phyloP scores from a whole-genome alignment of 1,139 yeast genomes.

The Saccharomyces hybrid region DNA sequence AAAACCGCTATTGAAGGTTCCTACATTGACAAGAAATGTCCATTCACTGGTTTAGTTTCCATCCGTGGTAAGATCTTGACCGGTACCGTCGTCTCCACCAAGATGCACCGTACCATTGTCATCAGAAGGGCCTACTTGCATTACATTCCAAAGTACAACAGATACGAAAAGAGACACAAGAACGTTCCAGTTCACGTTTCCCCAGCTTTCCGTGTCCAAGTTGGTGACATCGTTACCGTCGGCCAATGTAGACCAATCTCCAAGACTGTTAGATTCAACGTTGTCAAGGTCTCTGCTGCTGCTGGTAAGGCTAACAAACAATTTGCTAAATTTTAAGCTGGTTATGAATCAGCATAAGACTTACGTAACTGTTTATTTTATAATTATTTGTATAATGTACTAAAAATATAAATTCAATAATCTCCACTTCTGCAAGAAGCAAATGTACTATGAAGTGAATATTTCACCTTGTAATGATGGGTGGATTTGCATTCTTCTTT shows the following conservation, averaged over 20 bases:
- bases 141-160: slow-evolving; percentile 99
- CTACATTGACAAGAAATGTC: slow-evolving; percentile 99
- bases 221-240: slow-evolving; percentile 98
- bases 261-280: slow-evolving; percentile 99
- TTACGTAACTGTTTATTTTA: slow-evolving; percentile 1
- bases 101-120: slow-evolving; percentile 99
- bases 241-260: slow-evolving; percentile 99
- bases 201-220: slow-evolving; percentile 99
- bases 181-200: slow-evolving; percentile 99
- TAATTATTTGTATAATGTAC: slow-evolving; percentile 4
- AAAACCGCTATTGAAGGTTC: slow-evolving; percentile 96
- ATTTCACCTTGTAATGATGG: too few species aligned
- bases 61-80: slow-evolving; percentile 99
- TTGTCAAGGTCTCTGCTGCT: slow-evolving; percentile 88
- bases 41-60: slow-evolving; percentile 93
- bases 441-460: background rate
- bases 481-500: background rate
- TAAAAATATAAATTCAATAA: background rate
- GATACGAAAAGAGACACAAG: slow-evolving; percentile 99
- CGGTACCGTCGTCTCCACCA: slow-evolving; percentile 98
- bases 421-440: background rate
- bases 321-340: slow-evolving; percentile 56
- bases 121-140: slow-evolving; percentile 99
- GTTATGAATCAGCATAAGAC: slow-evolving; percentile 1
- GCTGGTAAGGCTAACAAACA: slow-evolving; percentile 83